Percentiles rank a stretch among this genome's conserved stretches.
These are phyloP conservation scores for Protoeuglena noctilucae DNA, from an alignment of 139 green algal genomes.

Conservation along the genomic window DNA sequence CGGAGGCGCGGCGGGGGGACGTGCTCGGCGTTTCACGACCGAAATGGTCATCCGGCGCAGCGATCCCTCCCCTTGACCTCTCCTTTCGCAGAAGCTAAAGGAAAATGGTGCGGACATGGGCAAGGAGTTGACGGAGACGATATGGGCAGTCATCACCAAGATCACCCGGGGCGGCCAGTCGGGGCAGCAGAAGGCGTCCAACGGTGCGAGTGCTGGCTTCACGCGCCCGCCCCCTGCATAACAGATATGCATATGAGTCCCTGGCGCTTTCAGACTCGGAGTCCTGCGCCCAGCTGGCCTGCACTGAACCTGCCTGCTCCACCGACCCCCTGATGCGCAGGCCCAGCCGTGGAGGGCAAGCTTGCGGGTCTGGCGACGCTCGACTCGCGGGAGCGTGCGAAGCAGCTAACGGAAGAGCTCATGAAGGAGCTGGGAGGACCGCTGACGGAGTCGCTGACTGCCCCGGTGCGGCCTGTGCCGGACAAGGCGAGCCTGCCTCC, in stretches of 20 bases:
- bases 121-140: too few species aligned
- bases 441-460: neutral
- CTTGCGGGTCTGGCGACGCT: slow-evolving; percentile 48
- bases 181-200: too few species aligned
- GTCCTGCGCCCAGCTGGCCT: neutral
- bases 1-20: neutral
- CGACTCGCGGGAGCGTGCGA: slow-evolving; percentile 51
- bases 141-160: too few species aligned
- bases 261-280: neutral
- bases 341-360: slow-evolving; percentile 9
- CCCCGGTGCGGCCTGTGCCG: too few species aligned
- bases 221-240: too few species aligned
- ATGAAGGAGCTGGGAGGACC: too few species aligned
- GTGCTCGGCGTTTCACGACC: too few species aligned
- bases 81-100: slow-evolving; percentile 33
- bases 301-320: neutral
- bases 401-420: slow-evolving; percentile 45
- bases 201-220: too few species aligned
- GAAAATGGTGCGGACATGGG: slow-evolving; percentile 49
- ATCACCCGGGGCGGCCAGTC: too few species aligned
- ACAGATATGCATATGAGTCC: too few species aligned
- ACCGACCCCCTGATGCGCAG: neutral
- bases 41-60: too few species aligned
- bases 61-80: too few species aligned
- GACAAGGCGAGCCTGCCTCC: neutral